A percentile compares a stretch with the other conserved stretches of the same genome.
phyloP scores from a whole-genome alignment of 1,284 basidiomycete species.

The Papiliotrema fonsecae region DNA sequence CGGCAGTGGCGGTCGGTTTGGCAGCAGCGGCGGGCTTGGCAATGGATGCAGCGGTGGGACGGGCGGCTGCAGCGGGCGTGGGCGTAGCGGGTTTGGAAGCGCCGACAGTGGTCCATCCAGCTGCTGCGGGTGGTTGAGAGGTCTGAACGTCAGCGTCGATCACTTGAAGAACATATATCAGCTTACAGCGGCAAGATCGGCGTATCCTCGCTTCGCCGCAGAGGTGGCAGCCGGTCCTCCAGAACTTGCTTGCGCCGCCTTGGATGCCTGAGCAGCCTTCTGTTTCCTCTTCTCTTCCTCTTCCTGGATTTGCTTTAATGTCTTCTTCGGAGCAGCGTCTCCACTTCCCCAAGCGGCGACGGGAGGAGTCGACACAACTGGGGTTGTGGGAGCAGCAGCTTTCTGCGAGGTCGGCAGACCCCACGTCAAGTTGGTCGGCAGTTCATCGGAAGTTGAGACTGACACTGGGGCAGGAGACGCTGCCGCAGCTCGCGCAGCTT shows the following conservation, averaged over 20 bases:
- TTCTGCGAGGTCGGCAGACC: constrained; percentile 43
- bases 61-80: constrained; percentile 26
- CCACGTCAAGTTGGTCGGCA: constrained; percentile 47
- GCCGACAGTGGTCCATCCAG: constrained; percentile 83
- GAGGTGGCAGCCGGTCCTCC: constrained; percentile 14
- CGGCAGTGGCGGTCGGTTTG: constrained; percentile 1
- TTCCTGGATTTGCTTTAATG: constrained; percentile 97
- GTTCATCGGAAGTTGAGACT: constrained; percentile 23
- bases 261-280: constrained; percentile 45
- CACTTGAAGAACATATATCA: neutral
- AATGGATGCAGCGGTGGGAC: constrained; percentile 27
- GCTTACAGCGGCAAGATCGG: constrained; percentile 69
- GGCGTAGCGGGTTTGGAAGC: constrained; percentile 52
- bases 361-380: constrained; percentile 38
- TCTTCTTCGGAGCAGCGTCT: constrained; percentile 65
- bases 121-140: constrained; percentile 47
- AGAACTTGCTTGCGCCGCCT: constrained; percentile 19
- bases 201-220: constrained; percentile 65
- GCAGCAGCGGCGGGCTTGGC: constrained; percentile 14
- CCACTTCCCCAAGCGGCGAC: constrained; percentile 43
- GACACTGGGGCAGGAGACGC: constrained; percentile 51
- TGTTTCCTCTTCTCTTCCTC: constrained; percentile 87
- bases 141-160: constrained; percentile 5
- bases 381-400: constrained; percentile 32
- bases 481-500: constrained; percentile 59